A percentile compares a stretch with the other conserved stretches of the same genome.
Conservation (phyloP, 2,329 filamentous ascomycete genomes). For the Trichoderma atrobrunneum region DNA sequence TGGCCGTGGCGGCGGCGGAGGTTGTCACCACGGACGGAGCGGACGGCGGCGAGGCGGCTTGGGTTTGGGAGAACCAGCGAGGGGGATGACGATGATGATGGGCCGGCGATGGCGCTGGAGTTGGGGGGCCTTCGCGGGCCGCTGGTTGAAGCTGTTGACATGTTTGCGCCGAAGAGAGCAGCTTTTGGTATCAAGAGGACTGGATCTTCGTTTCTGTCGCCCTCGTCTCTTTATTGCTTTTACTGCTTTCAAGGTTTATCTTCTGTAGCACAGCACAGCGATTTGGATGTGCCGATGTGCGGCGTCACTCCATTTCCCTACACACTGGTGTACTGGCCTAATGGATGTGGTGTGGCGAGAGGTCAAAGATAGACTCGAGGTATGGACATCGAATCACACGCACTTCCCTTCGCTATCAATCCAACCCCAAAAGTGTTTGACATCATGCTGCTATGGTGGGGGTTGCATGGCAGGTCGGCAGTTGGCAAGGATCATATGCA, state of each 20-base stretch:
- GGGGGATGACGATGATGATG: conserved; percentile 10
- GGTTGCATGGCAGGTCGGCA: background rate
- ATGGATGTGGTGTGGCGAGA: background rate
- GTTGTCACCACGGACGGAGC: background rate
- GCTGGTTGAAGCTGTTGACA: background rate
- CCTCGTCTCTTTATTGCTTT: background rate
- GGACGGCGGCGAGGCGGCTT: background rate
- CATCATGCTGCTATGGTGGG: background rate
- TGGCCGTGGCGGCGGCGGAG: background rate
- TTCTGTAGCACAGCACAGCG: background rate
- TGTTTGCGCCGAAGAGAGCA: background rate
- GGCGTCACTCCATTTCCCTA: background rate
- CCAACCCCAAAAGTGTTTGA: background rate
- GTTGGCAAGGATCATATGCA: background rate
- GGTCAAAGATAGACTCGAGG: background rate
- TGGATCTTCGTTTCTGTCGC: no score
- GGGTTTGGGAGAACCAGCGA: conserved; percentile 11
- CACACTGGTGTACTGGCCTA: background rate
- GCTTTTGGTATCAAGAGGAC: background rate
- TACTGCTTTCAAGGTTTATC: background rate
- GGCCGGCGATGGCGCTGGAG: background rate
- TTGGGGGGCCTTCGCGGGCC: background rate
- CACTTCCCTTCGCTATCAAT: background rate
- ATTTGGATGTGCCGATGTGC: background rate
- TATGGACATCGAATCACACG: background rate